Percentiles rank a stretch among this genome's conserved stretches.
Conservation (phyloP, 495 filamentous ascomycete genomes). For the Hypoxylon subgilvum region DNA sequence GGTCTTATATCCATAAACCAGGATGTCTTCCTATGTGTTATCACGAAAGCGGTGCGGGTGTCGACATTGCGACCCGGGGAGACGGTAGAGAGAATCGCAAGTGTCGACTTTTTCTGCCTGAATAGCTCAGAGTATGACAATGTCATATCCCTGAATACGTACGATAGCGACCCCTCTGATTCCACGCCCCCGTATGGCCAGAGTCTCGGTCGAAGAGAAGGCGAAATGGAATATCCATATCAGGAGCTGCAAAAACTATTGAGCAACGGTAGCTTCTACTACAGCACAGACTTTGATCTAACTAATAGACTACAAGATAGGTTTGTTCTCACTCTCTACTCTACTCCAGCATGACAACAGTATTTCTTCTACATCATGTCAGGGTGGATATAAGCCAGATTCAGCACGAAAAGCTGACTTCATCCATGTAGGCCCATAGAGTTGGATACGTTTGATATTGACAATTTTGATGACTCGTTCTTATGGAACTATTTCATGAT, state of each 20-base stretch:
- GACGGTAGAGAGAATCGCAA: conserved; percentile 82
- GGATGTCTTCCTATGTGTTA: conserved; percentile 92
- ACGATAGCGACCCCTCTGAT: conserved; percentile 54
- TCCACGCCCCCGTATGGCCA: conserved; percentile 60
- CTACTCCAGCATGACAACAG: neutral
- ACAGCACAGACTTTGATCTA: conserved; percentile 94
- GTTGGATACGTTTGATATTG: conserved; percentile 72
- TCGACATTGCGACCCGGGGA: conserved; percentile 86
- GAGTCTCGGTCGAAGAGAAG: conserved; percentile 67
- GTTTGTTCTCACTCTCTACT: conserved; percentile 52
- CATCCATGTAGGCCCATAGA: conserved; percentile 53
- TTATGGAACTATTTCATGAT: conserved; percentile 99
- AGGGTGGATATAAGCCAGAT: neutral
- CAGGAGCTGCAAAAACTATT: conserved; percentile 87
- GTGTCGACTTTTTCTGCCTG: conserved; percentile 91
- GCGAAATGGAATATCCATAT: conserved; percentile 82
- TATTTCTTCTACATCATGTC: too few species aligned
- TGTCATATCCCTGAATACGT: conserved; percentile 62
- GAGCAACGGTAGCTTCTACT: conserved; percentile 95
- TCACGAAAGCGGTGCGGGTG: conserved; percentile 75
- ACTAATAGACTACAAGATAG: conserved; percentile 93
- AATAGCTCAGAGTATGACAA: conserved; percentile 85
- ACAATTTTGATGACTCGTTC: conserved; percentile 85
- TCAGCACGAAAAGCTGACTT: conserved; percentile 23
- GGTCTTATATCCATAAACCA: conserved; percentile 83